Base-by-base conservation (phyloP, 1,284 basidiomycete species). In the Meripilus lineatus region DNA sequence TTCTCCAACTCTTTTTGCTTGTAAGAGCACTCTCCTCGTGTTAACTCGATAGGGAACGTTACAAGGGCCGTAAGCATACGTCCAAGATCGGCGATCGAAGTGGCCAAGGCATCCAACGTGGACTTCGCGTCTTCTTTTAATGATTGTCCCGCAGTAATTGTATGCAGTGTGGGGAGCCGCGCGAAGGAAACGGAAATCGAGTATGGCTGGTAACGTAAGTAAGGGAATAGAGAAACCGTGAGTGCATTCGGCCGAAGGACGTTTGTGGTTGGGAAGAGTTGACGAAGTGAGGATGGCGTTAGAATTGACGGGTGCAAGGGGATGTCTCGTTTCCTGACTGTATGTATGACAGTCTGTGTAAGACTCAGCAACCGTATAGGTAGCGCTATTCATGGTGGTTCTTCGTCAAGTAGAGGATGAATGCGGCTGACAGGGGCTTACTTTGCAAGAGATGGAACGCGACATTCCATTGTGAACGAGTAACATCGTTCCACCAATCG, bases 401-500 rank as follows among this genome's bases (percentile, higher is more conserved):
- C 33, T 20, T 17, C 2, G 42, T 46, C 42, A 15, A 39, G 39
- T n/a, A 38, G 21, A 21, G 40, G 15, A 13, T 26, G 38, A 32
- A 18, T 38, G 17, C 30, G 6, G 32, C 28, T 33, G 22, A 37
- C 4, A 36, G 35, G 17, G n/a, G 66, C 73, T 48, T 55, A 88
- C 85, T 85, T 67, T 86, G 81, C 3, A 88, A 48, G 22, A 88
- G 64, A 58, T 83, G 84, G 58, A 71, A 68, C 10, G 70, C 68
- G 6, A 78, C 64, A 26, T 66, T 72, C 38, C 58, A 49, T 30
- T 62, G 58, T 1, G 84, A 86, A 26, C 75, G 68, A 48, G 77
- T 79, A 36, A 84, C 58, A 40, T 82, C 77, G 15, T 71, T 68
- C 86, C 87, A 89, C 84, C 84, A 89, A 45, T 87, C 79, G 8